A percentile compares a stretch with the other conserved stretches of the same genome.
These are phyloP conservation scores for Musa itinerans DNA, from an alignment of 176 grass and related monocot species.

Conservation along the genomic window DNA sequence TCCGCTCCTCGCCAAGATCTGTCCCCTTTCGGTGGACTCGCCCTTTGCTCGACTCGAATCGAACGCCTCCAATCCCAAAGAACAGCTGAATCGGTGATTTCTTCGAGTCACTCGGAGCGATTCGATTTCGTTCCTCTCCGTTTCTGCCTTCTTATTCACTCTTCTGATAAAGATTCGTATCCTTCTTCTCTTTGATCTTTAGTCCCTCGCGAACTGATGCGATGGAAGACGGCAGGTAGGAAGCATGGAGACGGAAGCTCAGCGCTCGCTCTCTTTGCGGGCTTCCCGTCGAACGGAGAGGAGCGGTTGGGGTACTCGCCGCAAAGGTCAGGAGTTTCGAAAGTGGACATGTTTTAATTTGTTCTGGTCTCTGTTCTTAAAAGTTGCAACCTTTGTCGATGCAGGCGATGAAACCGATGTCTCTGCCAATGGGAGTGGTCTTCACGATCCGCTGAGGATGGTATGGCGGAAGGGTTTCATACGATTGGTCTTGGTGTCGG, in stretches of 20 bases:
- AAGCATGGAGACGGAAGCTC: slow-evolving; percentile 29
- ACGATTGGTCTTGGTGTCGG: slow-evolving; percentile 59
- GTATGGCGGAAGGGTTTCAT: slow-evolving; percentile 54
- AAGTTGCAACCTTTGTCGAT: neutral
- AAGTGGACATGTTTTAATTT: too few relatives aligned
- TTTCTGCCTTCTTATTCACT: too few relatives aligned
- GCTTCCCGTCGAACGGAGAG: slow-evolving; percentile 24
- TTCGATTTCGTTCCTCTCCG: too few relatives aligned
- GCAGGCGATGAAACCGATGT: neutral
- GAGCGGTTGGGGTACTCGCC: slow-evolving; percentile 17
- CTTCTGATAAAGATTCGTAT: too few relatives aligned
- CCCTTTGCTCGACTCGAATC: too few relatives aligned
- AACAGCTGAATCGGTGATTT: too few relatives aligned
- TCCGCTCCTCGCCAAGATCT: too few relatives aligned
- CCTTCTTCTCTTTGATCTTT: too few relatives aligned
- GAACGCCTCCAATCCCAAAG: too few relatives aligned
- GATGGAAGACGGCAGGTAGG: slow-evolving; percentile 14
- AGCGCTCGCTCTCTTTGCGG: slow-evolving; percentile 28
- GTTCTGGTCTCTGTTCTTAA: neutral
- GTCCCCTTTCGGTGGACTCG: too few relatives aligned
- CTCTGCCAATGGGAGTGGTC: neutral
- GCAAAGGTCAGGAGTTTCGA: slow-evolving; percentile 35
- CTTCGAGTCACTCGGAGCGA: too few relatives aligned
- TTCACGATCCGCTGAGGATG: slow-evolving; percentile 21
- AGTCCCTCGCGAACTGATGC: too few relatives aligned